Evolutionary conservation across 257 asterid genomes (phyloP).

Genomic region (Ajuga chamaepitys): DNA sequence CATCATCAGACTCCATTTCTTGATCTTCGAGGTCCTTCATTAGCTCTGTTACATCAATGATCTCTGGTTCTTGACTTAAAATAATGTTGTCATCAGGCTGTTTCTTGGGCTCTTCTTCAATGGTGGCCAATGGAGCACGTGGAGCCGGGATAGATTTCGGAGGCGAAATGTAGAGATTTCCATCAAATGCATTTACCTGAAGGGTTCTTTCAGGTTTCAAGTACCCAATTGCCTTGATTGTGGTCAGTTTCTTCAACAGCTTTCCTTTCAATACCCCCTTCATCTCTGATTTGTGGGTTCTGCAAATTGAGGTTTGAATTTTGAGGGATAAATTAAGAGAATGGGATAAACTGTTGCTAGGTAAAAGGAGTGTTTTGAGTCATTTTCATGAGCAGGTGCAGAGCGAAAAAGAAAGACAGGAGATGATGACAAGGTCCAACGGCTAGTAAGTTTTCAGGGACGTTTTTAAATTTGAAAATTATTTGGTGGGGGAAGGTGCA

Average conservation of each 20-base stretch:
- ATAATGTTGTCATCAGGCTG: constrained; percentile 1
- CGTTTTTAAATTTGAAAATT: constrained; percentile 37
- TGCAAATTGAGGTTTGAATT: neutral
- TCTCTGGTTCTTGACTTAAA: constrained; percentile 40
- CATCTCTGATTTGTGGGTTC: constrained; percentile 24
- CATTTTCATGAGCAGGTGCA: constrained; percentile 10
- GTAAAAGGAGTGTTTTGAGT: neutral
- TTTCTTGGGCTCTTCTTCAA: constrained; percentile 30
- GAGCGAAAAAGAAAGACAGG: neutral
- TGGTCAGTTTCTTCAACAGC: constrained; percentile 67
- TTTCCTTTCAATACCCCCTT: constrained; percentile 77
- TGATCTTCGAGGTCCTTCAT: constrained; percentile 68
- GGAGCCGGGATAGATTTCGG: constrained; percentile 19
- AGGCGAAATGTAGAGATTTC: constrained; percentile 33
- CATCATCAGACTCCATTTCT: constrained; percentile 31
- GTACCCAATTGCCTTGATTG: constrained; percentile 67
- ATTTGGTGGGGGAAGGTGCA: constrained; percentile 44
- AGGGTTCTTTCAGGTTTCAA: constrained; percentile 64
- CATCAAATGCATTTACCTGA: constrained; percentile 53
- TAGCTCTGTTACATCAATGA: constrained; percentile 57
- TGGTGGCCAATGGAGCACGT: constrained; percentile 27
- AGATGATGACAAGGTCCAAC: constrained; percentile 31
- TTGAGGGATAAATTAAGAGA: neutral
- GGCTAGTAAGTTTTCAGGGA: constrained; percentile 41
- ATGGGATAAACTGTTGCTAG: no score